Evolutionary conservation across 1,284 basidiomycete species (phyloP), one percentile per base, ranked within the genome.

Genomic region (Filobasidium uniguttulatum): DNA sequence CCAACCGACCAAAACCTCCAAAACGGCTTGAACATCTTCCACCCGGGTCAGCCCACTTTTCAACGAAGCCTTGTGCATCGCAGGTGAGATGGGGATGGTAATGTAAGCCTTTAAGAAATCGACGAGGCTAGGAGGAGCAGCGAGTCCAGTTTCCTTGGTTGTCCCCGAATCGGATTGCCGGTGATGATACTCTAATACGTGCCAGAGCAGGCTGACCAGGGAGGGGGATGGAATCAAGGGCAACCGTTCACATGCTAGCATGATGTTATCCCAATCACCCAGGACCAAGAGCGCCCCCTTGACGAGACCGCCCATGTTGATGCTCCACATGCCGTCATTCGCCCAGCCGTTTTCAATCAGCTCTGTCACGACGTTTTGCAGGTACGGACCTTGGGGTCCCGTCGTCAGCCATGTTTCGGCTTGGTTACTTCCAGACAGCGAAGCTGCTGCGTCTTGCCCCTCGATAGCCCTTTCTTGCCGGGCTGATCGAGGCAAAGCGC

Each of bases 51-150:
- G 46, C 2, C 53, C 50, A 8, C 53, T 47, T 14, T 60, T 55
- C 15, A 70, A 54, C 20, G 63, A 63, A 17, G 56, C 48, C 44
- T 64, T 61, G 56, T 63, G 67, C 8, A 62, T 59, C 1, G 66
- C 60, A 15, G 62, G 59, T 3, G 67, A 66, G 7, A 58, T 37
- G 5, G 66, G 61, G 1, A 58, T 54, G 19, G 54, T 17, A 12
- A 66, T 36, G 44, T 65, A 55, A 25, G 57, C 55, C 17, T 50
- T 41, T 6, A 68, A 56, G 12, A 62, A 29, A 4, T 45, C 14
- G 3, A 48, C 19, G 20, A 64, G 50, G 0, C 55, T 9, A 2
- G 47, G 51, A 17, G 44, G 33, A 26, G 49, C 23, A 10, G 38
- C 9, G 17, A 43, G 40, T 9, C 40, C 40, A n/a, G n/a, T n/a